Conservation (phyloP, 2,329 filamentous ascomycete species). For the Fusarium heterosporum region DNA sequence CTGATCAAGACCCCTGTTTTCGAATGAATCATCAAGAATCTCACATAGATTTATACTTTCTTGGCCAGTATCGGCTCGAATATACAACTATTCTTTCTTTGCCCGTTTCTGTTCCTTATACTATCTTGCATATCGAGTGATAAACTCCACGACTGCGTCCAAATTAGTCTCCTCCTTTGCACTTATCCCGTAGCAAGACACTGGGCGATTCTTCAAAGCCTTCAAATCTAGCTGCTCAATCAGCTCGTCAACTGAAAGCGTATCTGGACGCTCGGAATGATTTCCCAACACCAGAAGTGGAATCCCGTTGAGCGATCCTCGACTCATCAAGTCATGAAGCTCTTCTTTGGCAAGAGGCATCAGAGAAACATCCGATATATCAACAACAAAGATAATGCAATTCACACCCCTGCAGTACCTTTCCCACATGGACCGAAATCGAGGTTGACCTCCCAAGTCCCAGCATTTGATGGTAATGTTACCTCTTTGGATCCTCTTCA, state of each 20-base stretch:
- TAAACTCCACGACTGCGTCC: background rate
- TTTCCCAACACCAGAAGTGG: background rate
- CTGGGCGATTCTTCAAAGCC: background rate
- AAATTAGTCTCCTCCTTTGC: background rate
- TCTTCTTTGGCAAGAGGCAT: background rate
- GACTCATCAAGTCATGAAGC: background rate
- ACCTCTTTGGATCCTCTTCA: background rate
- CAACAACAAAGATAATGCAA: background rate
- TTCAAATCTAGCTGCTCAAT: background rate
- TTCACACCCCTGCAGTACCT: background rate
- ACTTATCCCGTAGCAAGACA: background rate
- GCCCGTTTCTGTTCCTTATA: too few species aligned
- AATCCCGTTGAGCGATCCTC: background rate
- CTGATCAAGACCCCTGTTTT: background rate
- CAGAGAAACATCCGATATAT: background rate
- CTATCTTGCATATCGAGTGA: background rate
- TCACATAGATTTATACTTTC: constrained; percentile 11
- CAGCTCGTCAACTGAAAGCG: background rate
- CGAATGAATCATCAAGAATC: background rate
- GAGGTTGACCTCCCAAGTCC: background rate
- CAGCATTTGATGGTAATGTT: background rate
- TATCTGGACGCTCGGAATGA: background rate
- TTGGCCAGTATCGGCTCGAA: background rate
- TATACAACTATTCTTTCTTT: background rate
- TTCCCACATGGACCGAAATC: background rate